A percentile compares a stretch with the other conserved stretches of the same genome.
These are phyloP conservation scores for Candida ficus DNA, from an alignment of 805 yeast species.

Conservation along the genomic window DNA sequence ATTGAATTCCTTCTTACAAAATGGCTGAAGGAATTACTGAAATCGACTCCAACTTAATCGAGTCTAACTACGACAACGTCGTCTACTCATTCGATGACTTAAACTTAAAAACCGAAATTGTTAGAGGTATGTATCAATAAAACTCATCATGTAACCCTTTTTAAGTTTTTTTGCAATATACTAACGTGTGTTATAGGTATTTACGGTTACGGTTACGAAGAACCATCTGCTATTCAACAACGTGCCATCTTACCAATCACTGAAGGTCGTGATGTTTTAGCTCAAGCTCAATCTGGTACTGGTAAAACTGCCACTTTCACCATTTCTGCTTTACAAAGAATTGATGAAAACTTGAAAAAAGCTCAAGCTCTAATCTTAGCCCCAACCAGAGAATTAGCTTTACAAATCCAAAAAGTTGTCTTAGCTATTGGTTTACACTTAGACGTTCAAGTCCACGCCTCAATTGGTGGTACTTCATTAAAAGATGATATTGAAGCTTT, in stretches of 20 bases:
- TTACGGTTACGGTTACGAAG: slow-evolving; percentile 90
- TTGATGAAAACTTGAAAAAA: slow-evolving; percentile 65
- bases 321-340: slow-evolving; percentile 69
- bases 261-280: slow-evolving; percentile 91
- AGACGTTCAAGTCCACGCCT: slow-evolving; percentile 90
- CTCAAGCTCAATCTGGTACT: slow-evolving; percentile 99
- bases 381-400: slow-evolving; percentile 96
- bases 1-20: too few species aligned
- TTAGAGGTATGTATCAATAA: slow-evolving; percentile 39
- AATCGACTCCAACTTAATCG: slow-evolving; percentile 78
- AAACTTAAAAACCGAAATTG: slow-evolving; percentile 60
- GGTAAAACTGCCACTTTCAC: slow-evolving; percentile 99
- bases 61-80: slow-evolving; percentile 94
- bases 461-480: slow-evolving; percentile 94
- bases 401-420: slow-evolving; percentile 92
- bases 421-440: slow-evolving; percentile 85
- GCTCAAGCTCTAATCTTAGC: slow-evolving; percentile 93
- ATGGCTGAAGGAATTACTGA: slow-evolving; percentile 66
- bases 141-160: too few species aligned
- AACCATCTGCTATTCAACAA: slow-evolving; percentile 96
- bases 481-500: slow-evolving; percentile 84
- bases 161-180: background rate
- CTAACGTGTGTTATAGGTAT: slow-evolving; percentile 47
- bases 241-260: slow-evolving; percentile 95
- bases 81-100: slow-evolving; percentile 72